Evolutionary conservation across 768 basidiomycete species (phyloP).

Genomic region (Gautieria morchelliformis): DNA sequence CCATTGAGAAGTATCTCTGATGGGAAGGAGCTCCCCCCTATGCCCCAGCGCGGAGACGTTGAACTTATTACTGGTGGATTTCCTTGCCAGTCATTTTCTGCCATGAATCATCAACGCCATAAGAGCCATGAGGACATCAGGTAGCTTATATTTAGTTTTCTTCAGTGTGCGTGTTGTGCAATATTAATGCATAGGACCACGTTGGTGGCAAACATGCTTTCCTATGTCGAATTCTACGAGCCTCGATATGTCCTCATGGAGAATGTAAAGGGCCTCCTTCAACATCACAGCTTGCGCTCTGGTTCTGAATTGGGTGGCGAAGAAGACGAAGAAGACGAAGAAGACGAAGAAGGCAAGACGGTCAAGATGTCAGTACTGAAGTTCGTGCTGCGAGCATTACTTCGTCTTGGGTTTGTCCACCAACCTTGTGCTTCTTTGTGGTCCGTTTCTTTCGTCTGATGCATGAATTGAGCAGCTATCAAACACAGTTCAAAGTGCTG

Average conservation of each 20-base stretch:
- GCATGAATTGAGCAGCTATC: slow-evolving; percentile 38
- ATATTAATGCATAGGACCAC: slow-evolving; percentile 35
- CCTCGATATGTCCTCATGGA: slow-evolving; percentile 61
- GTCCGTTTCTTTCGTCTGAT: slow-evolving; percentile 7
- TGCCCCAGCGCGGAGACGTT: slow-evolving; percentile 52
- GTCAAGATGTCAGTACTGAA: slow-evolving; percentile 54
- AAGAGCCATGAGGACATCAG: slow-evolving; percentile 54
- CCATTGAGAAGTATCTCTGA: slow-evolving; percentile 32
- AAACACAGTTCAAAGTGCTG: slow-evolving; percentile 52
- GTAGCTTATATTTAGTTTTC: slow-evolving; percentile 20
- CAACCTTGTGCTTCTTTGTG: not conserved
- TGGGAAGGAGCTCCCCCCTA: slow-evolving; percentile 26
- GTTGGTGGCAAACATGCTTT: slow-evolving; percentile 60
- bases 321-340: slow-evolving; percentile 26
- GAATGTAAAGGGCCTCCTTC: slow-evolving; percentile 58
- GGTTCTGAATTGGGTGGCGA: slow-evolving; percentile 21
- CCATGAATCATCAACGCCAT: slow-evolving; percentile 40
- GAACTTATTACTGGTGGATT: slow-evolving; percentile 75
- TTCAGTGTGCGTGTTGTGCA: not conserved
- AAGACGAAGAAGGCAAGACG: slow-evolving; percentile 23
- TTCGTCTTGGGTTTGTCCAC: slow-evolving; percentile 48
- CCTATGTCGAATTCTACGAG: slow-evolving; percentile 54
- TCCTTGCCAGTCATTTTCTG: slow-evolving; percentile 67
- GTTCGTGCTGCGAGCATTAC: slow-evolving; percentile 49
- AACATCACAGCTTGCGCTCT: slow-evolving; percentile 21